Conservation (phyloP, 768 basidiomycete species). For the Phylloporus arenicola region DNA sequence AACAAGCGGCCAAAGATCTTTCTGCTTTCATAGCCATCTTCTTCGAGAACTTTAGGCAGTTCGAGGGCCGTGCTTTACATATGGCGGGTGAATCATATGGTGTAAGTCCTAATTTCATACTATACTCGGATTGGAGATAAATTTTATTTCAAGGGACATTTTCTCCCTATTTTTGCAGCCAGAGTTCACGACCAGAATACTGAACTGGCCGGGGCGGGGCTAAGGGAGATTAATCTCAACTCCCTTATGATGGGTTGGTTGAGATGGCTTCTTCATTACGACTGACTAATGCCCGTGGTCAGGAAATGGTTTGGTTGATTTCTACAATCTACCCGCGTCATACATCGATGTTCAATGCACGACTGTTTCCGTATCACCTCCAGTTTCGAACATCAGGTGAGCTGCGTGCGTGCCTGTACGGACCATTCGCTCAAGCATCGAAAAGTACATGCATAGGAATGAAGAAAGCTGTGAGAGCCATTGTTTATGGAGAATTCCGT, state of each 20-base stretch:
- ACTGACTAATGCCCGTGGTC: not conserved
- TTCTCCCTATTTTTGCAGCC: slow-evolving; percentile 47
- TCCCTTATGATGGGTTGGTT: slow-evolving; percentile 45
- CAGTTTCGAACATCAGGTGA: slow-evolving; percentile 36
- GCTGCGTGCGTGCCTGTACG: not conserved
- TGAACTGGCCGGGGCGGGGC: slow-evolving; percentile 36
- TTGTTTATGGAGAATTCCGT: not conserved
- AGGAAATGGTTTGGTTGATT: slow-evolving; percentile 46
- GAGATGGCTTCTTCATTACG: not conserved
- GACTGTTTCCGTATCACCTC: slow-evolving; percentile 39
- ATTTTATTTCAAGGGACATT: slow-evolving; percentile 37
- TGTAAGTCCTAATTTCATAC: slow-evolving; percentile 22
- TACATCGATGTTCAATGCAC: slow-evolving; percentile 56
- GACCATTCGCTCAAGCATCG: not conserved
- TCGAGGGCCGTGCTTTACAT: slow-evolving; percentile 57
- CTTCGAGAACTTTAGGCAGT: slow-evolving; percentile 63
- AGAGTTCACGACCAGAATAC: slow-evolving; percentile 46
- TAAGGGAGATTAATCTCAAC: slow-evolving; percentile 45
- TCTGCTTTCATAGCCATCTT: slow-evolving; percentile 65
- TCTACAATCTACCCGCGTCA: slow-evolving; percentile 33
- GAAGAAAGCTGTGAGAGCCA: slow-evolving; percentile 35
- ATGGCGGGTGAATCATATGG: slow-evolving; percentile 55
- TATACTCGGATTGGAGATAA: too few species aligned
- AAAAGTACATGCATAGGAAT: slow-evolving; percentile 36
- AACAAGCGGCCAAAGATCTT: slow-evolving; percentile 60